A percentile compares a stretch with the other conserved stretches of the same genome.
phyloP scores from a whole-genome alignment of 225 moss, liverwort and hornwort genomes.

The Physcomitrellopsis africana region DNA sequence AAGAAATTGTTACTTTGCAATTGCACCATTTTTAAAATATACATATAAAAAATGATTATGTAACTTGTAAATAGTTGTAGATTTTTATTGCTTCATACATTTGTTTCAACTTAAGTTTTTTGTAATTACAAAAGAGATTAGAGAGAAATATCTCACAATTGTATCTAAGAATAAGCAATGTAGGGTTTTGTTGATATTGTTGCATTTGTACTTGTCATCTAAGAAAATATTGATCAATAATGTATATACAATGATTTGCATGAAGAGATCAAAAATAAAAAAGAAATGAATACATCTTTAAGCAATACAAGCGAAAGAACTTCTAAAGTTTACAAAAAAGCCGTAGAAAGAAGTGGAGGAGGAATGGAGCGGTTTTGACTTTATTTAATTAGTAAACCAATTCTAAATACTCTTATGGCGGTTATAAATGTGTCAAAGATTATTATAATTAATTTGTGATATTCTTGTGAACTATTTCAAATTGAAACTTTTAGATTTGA shows the following conservation, averaged over 20 bases:
- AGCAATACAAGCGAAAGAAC: conserved; percentile 26
- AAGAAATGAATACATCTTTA: conserved; percentile 37
- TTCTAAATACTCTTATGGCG: not conserved
- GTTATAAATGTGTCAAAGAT: conserved; percentile 32
- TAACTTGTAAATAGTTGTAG: too few relatives aligned
- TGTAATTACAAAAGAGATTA: too few relatives aligned
- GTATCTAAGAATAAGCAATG: too few relatives aligned
- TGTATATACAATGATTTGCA: not conserved
- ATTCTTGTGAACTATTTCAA: too few relatives aligned
- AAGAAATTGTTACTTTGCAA: not conserved
- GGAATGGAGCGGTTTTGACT: conserved; percentile 33
- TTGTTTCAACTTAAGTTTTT: too few relatives aligned
- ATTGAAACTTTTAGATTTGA: too few relatives aligned
- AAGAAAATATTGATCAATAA: not conserved
- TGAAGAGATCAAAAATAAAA: not conserved
- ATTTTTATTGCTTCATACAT: too few relatives aligned
- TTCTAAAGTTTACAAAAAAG: conserved; percentile 35
- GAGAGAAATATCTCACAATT: too few relatives aligned
- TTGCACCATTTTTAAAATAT: not conserved
- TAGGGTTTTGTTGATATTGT: not conserved
- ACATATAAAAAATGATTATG: not conserved
- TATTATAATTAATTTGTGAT: not conserved
- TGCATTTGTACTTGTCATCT: not conserved
- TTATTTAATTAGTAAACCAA: conserved; percentile 30
- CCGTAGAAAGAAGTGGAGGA: conserved; percentile 44